Evolutionary conservation across 179 eudicot species (phyloP).

Genomic region (Silene vulgaris): DNA sequence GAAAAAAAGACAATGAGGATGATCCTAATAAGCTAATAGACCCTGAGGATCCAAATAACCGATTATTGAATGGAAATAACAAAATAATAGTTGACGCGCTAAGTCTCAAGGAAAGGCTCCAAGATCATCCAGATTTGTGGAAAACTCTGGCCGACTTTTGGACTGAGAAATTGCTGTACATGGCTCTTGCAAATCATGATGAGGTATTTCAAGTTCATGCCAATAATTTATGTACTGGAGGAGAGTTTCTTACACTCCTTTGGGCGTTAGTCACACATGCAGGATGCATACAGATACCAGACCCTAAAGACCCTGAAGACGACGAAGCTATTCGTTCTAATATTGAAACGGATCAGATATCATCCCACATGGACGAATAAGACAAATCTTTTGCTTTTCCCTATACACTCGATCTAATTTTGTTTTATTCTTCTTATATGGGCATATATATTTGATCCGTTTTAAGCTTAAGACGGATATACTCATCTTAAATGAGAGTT

Average conservation of each 20-base stretch:
- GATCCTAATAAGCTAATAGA: neutral
- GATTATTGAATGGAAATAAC: too few relatives aligned
- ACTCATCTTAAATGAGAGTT: too few relatives aligned
- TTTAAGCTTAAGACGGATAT: too few relatives aligned
- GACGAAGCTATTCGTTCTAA: too few relatives aligned
- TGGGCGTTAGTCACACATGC: neutral
- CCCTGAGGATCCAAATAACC: neutral
- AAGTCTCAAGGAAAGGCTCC: neutral
- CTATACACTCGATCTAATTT: too few relatives aligned
- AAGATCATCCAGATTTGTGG: neutral
- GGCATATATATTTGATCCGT: too few relatives aligned
- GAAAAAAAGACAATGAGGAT: too few relatives aligned
- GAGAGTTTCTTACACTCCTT: neutral
- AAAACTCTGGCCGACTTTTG: neutral
- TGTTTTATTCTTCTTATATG: too few relatives aligned
- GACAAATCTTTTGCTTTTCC: too few relatives aligned
- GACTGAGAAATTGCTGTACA: neutral
- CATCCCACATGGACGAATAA: too few relatives aligned
- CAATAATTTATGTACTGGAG: neutral
- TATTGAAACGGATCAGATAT: too few relatives aligned
- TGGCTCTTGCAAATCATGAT: neutral
- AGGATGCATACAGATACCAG: neutral
- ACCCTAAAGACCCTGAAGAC: too few relatives aligned
- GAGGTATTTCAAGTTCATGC: neutral
- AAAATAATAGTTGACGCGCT: neutral